Evolutionary conservation across 2,329 filamentous ascomycete genomes (phyloP).

Genomic region (Rhytidhysteron rufulum): DNA sequence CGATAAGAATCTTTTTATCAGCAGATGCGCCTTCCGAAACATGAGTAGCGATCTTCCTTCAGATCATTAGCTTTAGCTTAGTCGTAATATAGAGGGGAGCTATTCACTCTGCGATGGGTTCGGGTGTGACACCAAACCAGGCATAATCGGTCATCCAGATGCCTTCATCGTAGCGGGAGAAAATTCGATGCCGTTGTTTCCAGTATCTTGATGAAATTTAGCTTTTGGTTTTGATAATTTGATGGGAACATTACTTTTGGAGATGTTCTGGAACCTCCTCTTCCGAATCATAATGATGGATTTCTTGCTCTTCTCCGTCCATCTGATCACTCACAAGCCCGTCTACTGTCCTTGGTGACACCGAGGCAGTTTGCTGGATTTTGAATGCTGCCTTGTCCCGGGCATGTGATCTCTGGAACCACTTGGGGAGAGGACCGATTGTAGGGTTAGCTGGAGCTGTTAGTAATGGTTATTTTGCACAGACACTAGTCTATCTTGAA

Average conservation of each 20-base stretch:
- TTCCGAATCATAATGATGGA: slow-evolving; percentile 66
- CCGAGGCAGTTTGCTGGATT: too few species aligned
- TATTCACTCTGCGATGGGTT: slow-evolving; percentile 77
- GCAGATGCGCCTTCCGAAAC: slow-evolving; percentile 54
- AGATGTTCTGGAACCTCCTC: slow-evolving; percentile 77
- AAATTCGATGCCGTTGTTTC: slow-evolving; percentile 82
- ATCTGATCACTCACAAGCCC: not conserved
- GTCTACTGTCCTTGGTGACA: too few species aligned
- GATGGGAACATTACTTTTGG: slow-evolving; percentile 62
- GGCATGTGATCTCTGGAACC: too few species aligned
- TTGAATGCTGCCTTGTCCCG: too few species aligned
- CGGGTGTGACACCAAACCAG: slow-evolving; percentile 96
- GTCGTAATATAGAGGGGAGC: slow-evolving; percentile 6
- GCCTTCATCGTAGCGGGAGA: slow-evolving; percentile 80
- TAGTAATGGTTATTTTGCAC: too few species aligned
- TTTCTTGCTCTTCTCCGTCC: slow-evolving; percentile 32
- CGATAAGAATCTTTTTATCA: slow-evolving; percentile 67
- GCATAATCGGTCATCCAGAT: slow-evolving; percentile 88
- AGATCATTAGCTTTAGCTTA: slow-evolving; percentile 38
- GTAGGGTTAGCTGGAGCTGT: too few species aligned
- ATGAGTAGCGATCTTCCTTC: slow-evolving; percentile 70
- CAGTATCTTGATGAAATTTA: slow-evolving; percentile 65
- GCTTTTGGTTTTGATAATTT: not conserved
- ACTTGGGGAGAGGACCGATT: too few species aligned
- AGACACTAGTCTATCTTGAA: too few species aligned